Evolutionary conservation across 208 protist genomes (phyloP).

Genomic region (Wallacemonas collosoma): DNA sequence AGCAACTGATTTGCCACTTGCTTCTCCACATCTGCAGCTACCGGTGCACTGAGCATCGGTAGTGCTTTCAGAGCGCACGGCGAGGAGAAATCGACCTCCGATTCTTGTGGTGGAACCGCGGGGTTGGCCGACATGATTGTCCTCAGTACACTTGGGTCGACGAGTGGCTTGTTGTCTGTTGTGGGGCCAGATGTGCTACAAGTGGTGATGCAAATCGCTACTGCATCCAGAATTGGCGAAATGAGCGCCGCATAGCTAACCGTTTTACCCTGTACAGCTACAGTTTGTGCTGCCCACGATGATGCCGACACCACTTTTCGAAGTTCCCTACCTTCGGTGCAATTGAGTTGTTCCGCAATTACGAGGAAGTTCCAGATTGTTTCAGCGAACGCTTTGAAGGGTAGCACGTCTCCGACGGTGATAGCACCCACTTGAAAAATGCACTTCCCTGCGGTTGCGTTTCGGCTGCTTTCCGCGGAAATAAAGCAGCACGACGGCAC

Average conservation of each 20-base stretch:
- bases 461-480: not conserved
- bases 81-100: not conserved
- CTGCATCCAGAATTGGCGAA: constrained; percentile 47
- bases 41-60: not conserved
- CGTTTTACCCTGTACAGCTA: constrained; percentile 29
- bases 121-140: not conserved
- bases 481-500: constrained; percentile 29
- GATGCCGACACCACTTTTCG: constrained; percentile 49
- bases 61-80: not conserved
- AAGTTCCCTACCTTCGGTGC: constrained; percentile 42
- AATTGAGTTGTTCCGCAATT: constrained; percentile 39
- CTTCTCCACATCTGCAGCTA: constrained; percentile 8
- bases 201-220: constrained; percentile 59
- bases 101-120: constrained; percentile 9
- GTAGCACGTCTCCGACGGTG: not conserved
- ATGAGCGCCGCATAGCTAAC: constrained; percentile 49
- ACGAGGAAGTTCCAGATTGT: constrained; percentile 66
- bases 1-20: constrained; percentile 4
- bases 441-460: not conserved
- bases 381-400: constrained; percentile 25
- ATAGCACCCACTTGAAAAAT: constrained; percentile 1
- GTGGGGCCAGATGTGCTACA: constrained; percentile 26
- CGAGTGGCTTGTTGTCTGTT: constrained; percentile 57
- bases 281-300: constrained; percentile 42
- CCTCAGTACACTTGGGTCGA: constrained; percentile 45